Base-by-base conservation (phyloP, 345 rosid genomes). In the Cardamine chenopodiifolia region DNA sequence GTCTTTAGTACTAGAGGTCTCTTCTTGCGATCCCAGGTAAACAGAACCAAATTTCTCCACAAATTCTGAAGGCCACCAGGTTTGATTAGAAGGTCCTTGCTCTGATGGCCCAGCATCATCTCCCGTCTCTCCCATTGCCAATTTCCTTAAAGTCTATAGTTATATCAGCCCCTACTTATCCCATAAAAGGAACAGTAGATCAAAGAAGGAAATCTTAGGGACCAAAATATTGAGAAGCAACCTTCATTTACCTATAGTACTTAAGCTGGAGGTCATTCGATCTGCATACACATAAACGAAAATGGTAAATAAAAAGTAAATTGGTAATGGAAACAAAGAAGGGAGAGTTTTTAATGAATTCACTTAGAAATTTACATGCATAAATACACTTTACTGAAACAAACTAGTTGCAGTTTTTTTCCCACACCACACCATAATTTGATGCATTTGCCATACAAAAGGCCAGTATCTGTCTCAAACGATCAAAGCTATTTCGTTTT, bases 11-110 rank as follows among this genome's bases (percentile, higher is more conserved):
- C 71, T 88, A 74, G 86, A 84, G 62, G 76, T 56, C 66, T 85
- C 92, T 65, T 89, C 94, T 83, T 84, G 90, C 34, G 97, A 86
- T 77, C 79, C 87, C 76, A 90, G 77, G 76, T 93, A 78, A 83
- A 86, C 82, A 76, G 93, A 89, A 66, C 80, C 87, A 76, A 92
- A 85, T 47, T 73, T 92, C 70, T 89, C 96, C 61, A 89, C 78
- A 80, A 86, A 86, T 75, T 90, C 99, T 82, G 92, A 83, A 82
- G 94, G 86, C 96, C 99, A 92, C 93, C 90, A 90, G 35, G 86
- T 65, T 80, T 83, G 80, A 84, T 79, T 88, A 31, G 91, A 75
- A 87, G 85, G 79, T 77, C 89, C 92, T 71, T 82, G 92, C 73
- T 83, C 94, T 72, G 84, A 74, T 67, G 89, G 80, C 78, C 90